Percentiles rank a stretch among this genome's conserved stretches.
phyloP scores from a whole-genome alignment of 352 stramenopile species.

The Pythium phragmiticola region DNA sequence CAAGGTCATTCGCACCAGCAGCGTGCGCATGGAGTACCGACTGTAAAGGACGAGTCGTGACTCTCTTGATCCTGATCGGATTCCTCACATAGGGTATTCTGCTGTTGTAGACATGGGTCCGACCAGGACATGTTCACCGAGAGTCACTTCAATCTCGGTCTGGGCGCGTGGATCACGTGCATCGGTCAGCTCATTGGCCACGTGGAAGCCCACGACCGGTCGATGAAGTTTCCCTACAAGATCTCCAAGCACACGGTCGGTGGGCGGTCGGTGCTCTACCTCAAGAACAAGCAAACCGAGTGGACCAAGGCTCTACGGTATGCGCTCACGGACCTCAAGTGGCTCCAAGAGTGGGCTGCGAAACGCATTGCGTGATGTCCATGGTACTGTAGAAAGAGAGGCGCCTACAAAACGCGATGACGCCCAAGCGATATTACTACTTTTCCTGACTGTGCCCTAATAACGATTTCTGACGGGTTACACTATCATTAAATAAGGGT shows the following conservation, averaged over 20 bases:
- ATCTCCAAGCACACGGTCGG: slow-evolving; percentile 71
- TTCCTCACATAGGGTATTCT: not conserved
- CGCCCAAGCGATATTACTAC: no score
- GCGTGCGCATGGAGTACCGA: slow-evolving; percentile 79
- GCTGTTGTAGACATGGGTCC: slow-evolving; percentile 61
- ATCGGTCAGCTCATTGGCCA: slow-evolving; percentile 63
- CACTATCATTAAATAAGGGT: no score
- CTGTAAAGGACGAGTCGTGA: slow-evolving; percentile 33
- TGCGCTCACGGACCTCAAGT: slow-evolving; percentile 53
- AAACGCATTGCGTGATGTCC: slow-evolving; percentile 23
- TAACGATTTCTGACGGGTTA: no score
- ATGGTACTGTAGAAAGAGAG: not conserved
- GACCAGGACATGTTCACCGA: slow-evolving; percentile 84
- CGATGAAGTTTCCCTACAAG: slow-evolving; percentile 79
- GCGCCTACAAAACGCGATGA: no score
- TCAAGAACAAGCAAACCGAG: slow-evolving; percentile 80
- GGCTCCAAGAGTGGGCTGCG: slow-evolving; percentile 71
- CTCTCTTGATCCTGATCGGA: no score
- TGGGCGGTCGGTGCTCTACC: slow-evolving; percentile 64
- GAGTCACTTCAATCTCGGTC: slow-evolving; percentile 83
- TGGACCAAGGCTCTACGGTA: slow-evolving; percentile 72
- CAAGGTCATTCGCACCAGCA: slow-evolving; percentile 80
- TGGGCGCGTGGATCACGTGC: slow-evolving; percentile 79
- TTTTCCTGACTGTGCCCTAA: no score
- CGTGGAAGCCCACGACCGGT: slow-evolving; percentile 52